phyloP scores from a whole-genome alignment of 2,329 filamentous ascomycete genomes.

The Chlorencoelia australis region DNA sequence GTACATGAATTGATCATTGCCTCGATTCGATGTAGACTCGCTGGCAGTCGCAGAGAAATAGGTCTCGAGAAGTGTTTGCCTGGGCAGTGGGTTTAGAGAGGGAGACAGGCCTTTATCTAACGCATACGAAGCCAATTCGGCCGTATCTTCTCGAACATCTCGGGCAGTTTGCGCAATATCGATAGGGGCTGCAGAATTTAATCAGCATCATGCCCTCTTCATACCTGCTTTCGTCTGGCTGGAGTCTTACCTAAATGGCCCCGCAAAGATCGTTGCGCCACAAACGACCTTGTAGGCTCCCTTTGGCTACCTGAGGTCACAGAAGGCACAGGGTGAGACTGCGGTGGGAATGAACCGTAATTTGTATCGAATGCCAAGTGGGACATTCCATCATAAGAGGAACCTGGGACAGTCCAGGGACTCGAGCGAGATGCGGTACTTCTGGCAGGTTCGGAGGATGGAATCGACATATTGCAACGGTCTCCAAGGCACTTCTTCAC shows the following conservation, averaged over 20 bases:
- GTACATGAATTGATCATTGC: constrained; percentile 26
- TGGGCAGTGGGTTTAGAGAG: constrained; percentile 16
- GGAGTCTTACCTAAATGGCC: constrained; percentile 42
- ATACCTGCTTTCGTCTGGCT: not conserved
- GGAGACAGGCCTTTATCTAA: constrained; percentile 47
- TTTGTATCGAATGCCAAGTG: constrained; percentile 11
- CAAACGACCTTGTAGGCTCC: constrained; percentile 63
- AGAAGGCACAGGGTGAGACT: constrained; percentile 9
- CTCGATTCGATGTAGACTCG: constrained; percentile 14
- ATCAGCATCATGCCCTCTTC: not conserved
- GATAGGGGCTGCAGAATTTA: constrained; percentile 34
- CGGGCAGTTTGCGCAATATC: constrained; percentile 67
- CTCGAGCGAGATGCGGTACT: constrained; percentile 18
- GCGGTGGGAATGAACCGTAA: constrained; percentile 18
- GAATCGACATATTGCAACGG: constrained; percentile 19
- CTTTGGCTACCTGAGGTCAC: constrained; percentile 32
- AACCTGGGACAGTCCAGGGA: constrained; percentile 20
- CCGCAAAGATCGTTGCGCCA: constrained; percentile 53
- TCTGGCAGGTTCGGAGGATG: constrained; percentile 13
- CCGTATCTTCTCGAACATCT: constrained; percentile 76
- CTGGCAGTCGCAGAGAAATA: constrained; percentile 19
- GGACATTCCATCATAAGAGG: constrained; percentile 13
- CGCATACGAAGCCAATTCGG: constrained; percentile 75
- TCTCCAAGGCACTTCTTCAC: too few species aligned
- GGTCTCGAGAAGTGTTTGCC: constrained; percentile 20